Percentiles rank a stretch among this genome's conserved stretches.
These are phyloP conservation scores for Suillus luteus DNA, from an alignment of 768 basidiomycete species.

Conservation along the genomic window DNA sequence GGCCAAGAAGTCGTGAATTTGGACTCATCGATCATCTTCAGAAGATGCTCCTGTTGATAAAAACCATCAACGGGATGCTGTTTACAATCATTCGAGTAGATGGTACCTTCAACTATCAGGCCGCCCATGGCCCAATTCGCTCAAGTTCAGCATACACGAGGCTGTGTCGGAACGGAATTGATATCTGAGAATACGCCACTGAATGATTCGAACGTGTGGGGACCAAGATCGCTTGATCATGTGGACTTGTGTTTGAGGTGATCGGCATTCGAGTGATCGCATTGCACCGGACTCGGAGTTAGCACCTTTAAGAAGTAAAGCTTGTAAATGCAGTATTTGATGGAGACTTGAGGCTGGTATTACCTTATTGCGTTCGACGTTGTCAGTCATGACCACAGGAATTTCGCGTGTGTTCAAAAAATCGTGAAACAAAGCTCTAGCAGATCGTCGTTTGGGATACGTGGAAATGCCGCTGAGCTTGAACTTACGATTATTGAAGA, in stretches of 20 bases:
- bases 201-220: background rate
- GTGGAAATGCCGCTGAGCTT: constrained; percentile 4
- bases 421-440: background rate
- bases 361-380: background rate
- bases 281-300: background rate
- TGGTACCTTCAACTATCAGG: background rate
- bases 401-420: background rate
- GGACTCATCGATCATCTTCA: background rate
- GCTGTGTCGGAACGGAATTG: background rate
- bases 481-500: constrained; percentile 3
- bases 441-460: background rate
- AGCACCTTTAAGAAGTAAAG: background rate
- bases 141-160: background rate
- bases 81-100: background rate
- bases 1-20: background rate
- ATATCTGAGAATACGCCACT: background rate
- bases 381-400: background rate
- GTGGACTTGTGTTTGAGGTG: background rate
- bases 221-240: background rate
- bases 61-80: background rate
- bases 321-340: background rate
- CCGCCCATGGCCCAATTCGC: background rate
- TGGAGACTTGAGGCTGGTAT: background rate
- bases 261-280: background rate
- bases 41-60: background rate